These are phyloP conservation scores for Lanzia echinophila DNA, from an alignment of 2,329 filamentous ascomycete genomes.

Conservation along the genomic window DNA sequence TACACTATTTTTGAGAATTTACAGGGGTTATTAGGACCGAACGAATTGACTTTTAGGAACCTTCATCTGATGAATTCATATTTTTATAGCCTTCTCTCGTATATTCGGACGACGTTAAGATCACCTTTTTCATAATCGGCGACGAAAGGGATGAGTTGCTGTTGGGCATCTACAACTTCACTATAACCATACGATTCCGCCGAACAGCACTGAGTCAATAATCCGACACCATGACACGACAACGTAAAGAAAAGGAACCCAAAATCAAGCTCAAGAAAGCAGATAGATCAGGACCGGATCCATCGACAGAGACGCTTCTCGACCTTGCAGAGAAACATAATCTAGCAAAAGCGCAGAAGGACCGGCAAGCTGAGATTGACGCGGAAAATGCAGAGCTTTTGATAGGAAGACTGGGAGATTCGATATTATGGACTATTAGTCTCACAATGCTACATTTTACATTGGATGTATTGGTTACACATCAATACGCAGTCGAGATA, in stretches of 20 bases:
- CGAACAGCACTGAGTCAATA: too few species aligned
- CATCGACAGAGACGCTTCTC: slow-evolving; percentile 60
- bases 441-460: slow-evolving; percentile 70
- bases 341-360: slow-evolving; percentile 32
- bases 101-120: too few species aligned
- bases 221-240: slow-evolving; percentile 36
- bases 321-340: slow-evolving; percentile 61
- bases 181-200: too few species aligned
- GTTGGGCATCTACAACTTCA: too few species aligned
- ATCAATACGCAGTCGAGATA: slow-evolving; percentile 67
- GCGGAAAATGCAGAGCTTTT: slow-evolving; percentile 23
- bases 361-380: slow-evolving; percentile 20
- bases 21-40: too few species aligned
- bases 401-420: slow-evolving; percentile 36
- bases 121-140: too few species aligned
- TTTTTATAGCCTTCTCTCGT: too few species aligned
- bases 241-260: slow-evolving; percentile 41
- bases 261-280: slow-evolving; percentile 61
- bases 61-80: too few species aligned
- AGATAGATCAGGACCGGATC: slow-evolving; percentile 53
- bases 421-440: slow-evolving; percentile 52
- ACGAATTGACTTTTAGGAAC: too few species aligned
- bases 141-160: too few species aligned
- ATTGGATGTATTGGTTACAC: slow-evolving; percentile 70
- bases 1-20: too few species aligned